Percentiles rank a stretch among this genome's conserved stretches.
phyloP scores from a whole-genome alignment of 768 basidiomycete genomes.

The Inosperma sp. region DNA sequence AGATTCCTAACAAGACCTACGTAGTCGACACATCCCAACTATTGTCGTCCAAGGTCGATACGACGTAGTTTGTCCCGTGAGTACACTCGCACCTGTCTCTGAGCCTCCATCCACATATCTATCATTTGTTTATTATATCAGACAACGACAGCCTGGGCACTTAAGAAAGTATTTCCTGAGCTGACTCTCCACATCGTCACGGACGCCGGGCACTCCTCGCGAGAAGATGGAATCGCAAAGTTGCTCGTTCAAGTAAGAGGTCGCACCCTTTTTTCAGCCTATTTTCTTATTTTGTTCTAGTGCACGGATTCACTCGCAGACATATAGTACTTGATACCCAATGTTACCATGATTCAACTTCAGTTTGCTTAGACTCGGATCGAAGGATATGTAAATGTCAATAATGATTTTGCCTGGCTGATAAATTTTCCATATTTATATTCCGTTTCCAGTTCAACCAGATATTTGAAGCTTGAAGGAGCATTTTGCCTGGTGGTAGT shows the following conservation, averaged over 20 bases:
- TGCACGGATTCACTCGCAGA: conserved; percentile 44
- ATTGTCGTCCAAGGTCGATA: conserved; percentile 84
- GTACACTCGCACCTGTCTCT: conserved; percentile 15
- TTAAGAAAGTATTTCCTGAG: conserved; percentile 85
- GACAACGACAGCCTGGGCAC: conserved; percentile 74
- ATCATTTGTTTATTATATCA: conserved; percentile 29
- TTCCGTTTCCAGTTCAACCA: no score
- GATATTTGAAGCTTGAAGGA: no score
- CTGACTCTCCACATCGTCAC: conserved; percentile 71
- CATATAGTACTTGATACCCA: no score
- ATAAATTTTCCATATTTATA: no score
- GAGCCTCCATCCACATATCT: background rate
- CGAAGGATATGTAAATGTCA: no score
- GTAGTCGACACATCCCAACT: conserved; percentile 82
- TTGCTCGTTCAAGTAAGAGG: conserved; percentile 73
- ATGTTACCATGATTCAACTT: no score
- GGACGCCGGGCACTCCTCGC: conserved; percentile 81
- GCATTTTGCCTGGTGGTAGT: no score
- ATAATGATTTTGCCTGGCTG: no score
- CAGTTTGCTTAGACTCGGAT: no score
- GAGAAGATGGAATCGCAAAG: conserved; percentile 63
- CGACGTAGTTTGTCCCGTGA: conserved; percentile 82
- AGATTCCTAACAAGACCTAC: background rate
- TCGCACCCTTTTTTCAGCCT: conserved; percentile 9
- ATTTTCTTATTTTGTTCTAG: conserved; percentile 17